Evolutionary conservation across 176 grass and related monocot species (phyloP), one percentile per base, ranked within the genome.

Genomic region (Juncus inflexus): DNA sequence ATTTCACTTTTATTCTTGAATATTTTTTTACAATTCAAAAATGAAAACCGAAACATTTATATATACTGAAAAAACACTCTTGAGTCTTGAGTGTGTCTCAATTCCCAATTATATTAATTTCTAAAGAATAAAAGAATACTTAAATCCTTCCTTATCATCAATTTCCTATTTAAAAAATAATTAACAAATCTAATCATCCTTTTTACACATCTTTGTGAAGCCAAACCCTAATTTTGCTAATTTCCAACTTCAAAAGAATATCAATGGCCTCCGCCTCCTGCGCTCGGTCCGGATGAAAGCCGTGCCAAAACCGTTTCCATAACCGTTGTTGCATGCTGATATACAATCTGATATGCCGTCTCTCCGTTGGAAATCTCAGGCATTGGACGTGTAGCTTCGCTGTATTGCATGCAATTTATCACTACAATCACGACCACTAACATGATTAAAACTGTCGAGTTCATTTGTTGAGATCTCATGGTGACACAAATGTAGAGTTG

Each of bases 251-350:
- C 36, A 39, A 39, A 7, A 1, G 19, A 52, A 52, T 7, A 71
- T 59, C 28, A 76, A 50, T 76, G 50, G 7, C 73, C 73, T 16
- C 50, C 73, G 0, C 73, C 73, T 53, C 73, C 59, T 2, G 58
- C 3, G 39, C 73, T 76, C 1, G 73, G 73, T 43, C 73, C 73
- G 2, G 62, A 64, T 1, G 73, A 15, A 0, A 76, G 47, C 73
- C 49, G 37, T 19, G 43, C 73, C 12, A 76, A 9, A 37, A 62
- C 45, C 9, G 73, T 54, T 40, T 58, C 49, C 73, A 76, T 55
- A 49, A 52, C 71, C 50, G 40, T 12, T 15, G 2, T 74, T 19
- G 73, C 73, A 42, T 40, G 51, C 47, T 65, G 49, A 55, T 65
- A 74, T 35, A 64, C 9, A 6, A 57, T 63, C 4, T 39, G 10